Base-by-base conservation (phyloP, 176 grass and related monocot species). In the Phyllostachys edulis region DNA sequence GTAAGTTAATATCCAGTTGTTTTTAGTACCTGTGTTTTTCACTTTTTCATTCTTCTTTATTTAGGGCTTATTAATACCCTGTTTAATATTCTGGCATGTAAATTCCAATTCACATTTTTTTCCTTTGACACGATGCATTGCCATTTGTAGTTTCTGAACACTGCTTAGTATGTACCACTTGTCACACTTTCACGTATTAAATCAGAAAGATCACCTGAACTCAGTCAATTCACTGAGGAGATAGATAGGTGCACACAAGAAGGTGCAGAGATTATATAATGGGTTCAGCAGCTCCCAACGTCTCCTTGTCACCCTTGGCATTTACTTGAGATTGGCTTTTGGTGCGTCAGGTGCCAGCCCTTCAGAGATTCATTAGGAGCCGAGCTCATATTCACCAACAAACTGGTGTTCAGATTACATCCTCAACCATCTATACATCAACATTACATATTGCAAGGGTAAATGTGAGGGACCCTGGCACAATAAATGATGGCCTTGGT, bases 401-500 rank as follows among this genome's bases (percentile, higher is more conserved):
- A 46, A 82, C 85, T 50, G 96, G 96, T 67, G 93, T 99, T 67
- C 96, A 99, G 81, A 90, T 99, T 49, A 90, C 91, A 61, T 93
- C 95, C 6, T 93, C 95, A 41, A 91, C 95, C 39, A 94, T 97
- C 77, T 97, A 94, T 77, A 90, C 96, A 7, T 93, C 96, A n/a
- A 99, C 96, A 7, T 77, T 99, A 78, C 96, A 99, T 69, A 96
- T 99, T 79, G 96, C 96, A 73, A 84, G 96, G 79, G 73, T 96
- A 74, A 96, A 93, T 78, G 85, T 95, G 82, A 88, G 89, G 80
- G 89, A 87, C 50, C 50, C 92, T 71, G 80, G 77, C 82, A 32
- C 73, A 41, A 71, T 78, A 5, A 82, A 79, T 5, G 75, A 85
- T 29, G 89, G 89, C 44, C 63, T 76, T 73, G 75, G 68, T 27